These are phyloP conservation scores for Ceratocystis lukuohia DNA, from an alignment of 2,329 filamentous ascomycete species.

Conservation along the genomic window DNA sequence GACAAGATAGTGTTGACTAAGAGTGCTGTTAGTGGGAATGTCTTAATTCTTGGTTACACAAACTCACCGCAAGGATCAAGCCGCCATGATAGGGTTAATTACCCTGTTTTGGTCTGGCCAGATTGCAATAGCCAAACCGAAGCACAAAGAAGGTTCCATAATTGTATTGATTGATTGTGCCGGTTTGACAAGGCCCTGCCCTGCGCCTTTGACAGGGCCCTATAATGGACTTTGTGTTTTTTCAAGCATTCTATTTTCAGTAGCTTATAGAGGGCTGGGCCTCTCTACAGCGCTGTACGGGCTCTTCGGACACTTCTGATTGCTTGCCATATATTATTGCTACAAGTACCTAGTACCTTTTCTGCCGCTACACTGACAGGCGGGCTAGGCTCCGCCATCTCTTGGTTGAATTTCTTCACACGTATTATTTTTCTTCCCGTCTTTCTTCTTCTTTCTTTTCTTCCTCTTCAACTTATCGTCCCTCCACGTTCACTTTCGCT, in stretches of 20 bases:
- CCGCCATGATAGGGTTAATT: not conserved
- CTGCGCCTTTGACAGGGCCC: not conserved
- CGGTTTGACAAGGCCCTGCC: not conserved
- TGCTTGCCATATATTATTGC: too few species aligned
- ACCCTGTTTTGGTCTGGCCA: constrained; percentile 1
- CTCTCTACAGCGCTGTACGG: not conserved
- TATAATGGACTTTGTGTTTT: too few species aligned
- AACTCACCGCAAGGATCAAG: not conserved
- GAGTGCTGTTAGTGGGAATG: not conserved
- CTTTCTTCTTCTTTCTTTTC: not conserved
- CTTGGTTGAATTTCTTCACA: not conserved
- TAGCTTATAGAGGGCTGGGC: not conserved
- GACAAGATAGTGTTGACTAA: not conserved
- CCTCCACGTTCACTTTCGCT: not conserved
- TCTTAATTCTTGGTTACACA: not conserved
- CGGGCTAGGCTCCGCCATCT: not conserved
- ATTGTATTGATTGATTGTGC: not conserved
- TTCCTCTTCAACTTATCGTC: not conserved
- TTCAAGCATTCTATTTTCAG: not conserved
- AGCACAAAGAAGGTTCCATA: constrained; percentile 2
- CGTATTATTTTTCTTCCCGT: not conserved
- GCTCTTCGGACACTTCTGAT: not conserved
- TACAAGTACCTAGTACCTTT: too few species aligned
- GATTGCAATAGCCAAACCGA: constrained; percentile 1
- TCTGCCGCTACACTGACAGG: too few species aligned